Evolutionary conservation across 129 eudicot genomes (phyloP).

Genomic region (Rutidosis leptorrhynchoides): DNA sequence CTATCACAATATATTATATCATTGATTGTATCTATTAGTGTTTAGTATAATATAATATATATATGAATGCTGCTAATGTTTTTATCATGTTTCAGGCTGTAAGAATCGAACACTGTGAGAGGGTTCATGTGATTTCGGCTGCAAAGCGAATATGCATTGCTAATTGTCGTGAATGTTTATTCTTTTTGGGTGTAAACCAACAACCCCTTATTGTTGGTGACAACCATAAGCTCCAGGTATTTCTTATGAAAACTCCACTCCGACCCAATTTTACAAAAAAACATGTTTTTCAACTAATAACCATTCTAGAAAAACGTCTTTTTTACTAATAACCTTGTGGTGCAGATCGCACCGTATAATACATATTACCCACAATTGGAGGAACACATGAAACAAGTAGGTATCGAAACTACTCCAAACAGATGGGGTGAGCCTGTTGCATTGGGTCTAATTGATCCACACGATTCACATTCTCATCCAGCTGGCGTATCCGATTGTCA

Average conservation of each 20-base stretch:
- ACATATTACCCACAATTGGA: slow-evolving; percentile 80
- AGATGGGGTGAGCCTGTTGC: slow-evolving; percentile 91
- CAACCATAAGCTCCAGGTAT: slow-evolving; percentile 94
- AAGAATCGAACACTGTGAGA: slow-evolving; percentile 95
- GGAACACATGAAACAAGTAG: slow-evolving; percentile 90
- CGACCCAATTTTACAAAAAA: not conserved
- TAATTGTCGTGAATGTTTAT: slow-evolving; percentile 94
- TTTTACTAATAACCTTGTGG: too few relatives aligned
- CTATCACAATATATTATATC: not conserved
- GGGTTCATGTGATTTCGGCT: slow-evolving; percentile 89
- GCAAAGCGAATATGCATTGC: slow-evolving; percentile 91
- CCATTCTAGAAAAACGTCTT: not conserved
- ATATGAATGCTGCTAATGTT: slow-evolving; percentile 9
- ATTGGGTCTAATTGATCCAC: slow-evolving; percentile 92
- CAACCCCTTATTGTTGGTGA: slow-evolving; percentile 96
- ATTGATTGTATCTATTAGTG: not conserved
- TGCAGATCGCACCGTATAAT: slow-evolving; percentile 92
- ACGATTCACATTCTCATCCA: slow-evolving; percentile 96
- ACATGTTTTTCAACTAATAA: not conserved
- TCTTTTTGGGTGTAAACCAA: slow-evolving; percentile 94
- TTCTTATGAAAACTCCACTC: not conserved
- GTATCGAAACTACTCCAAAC: slow-evolving; percentile 69
- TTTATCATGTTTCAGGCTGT: slow-evolving; percentile 60
- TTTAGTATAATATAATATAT: not conserved
- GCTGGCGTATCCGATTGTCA: slow-evolving; percentile 96